Conservation (phyloP, 495 filamentous ascomycete species). For the Glarea lozoyensis region DNA sequence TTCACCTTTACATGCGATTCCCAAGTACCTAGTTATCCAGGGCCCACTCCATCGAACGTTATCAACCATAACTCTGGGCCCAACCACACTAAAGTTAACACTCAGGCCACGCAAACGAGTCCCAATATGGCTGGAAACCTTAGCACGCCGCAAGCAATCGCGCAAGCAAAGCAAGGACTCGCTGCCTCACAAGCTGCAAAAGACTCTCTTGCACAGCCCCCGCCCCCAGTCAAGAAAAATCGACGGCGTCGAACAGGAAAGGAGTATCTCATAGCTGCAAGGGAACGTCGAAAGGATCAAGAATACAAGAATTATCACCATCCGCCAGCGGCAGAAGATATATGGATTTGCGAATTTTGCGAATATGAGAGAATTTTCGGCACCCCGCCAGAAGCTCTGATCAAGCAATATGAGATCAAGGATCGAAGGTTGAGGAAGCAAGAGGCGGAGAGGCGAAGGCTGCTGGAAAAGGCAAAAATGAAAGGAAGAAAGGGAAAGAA, state of each 20-base stretch:
- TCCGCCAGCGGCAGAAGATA: slow-evolving; percentile 62
- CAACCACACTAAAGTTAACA: slow-evolving; percentile 27
- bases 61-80: slow-evolving; percentile 19
- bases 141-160: slow-evolving; percentile 22
- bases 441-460: slow-evolving; percentile 69
- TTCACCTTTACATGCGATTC: slow-evolving; percentile 87
- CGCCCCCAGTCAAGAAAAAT: slow-evolving; percentile 32
- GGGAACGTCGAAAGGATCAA: slow-evolving; percentile 59
- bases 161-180: slow-evolving; percentile 29
- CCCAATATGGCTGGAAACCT: slow-evolving; percentile 35
- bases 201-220: slow-evolving; percentile 17
- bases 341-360: slow-evolving; percentile 94
- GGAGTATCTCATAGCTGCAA: slow-evolving; percentile 54
- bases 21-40: slow-evolving; percentile 43
- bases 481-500: slow-evolving; percentile 77
- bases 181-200: slow-evolving; percentile 24
- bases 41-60: slow-evolving; percentile 4
- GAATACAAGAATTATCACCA: slow-evolving; percentile 69
- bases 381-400: slow-evolving; percentile 68
- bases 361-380: slow-evolving; percentile 86
- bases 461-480: slow-evolving; percentile 93
- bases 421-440: slow-evolving; percentile 77
- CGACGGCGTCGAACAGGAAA: slow-evolving; percentile 47
- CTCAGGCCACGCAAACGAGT: slow-evolving; percentile 56
- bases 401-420: slow-evolving; percentile 89